These are phyloP conservation scores for Claviceps lovelessii DNA, from an alignment of 2,329 filamentous ascomycete genomes.

Conservation along the genomic window DNA sequence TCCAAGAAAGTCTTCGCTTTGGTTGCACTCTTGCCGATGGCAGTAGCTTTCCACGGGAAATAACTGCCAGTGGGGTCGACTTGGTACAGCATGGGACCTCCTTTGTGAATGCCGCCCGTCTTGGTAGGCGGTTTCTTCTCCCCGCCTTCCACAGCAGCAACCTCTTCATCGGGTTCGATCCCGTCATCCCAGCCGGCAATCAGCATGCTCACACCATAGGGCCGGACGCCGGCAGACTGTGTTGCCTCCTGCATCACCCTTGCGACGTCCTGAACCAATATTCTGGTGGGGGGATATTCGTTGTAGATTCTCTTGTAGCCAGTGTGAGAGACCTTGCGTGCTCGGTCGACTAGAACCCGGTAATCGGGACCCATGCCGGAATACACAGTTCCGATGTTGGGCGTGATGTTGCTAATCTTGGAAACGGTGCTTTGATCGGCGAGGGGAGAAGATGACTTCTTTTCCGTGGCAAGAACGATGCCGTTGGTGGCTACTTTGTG, in stretches of 20 bases:
- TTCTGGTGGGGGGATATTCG: conserved; percentile 97
- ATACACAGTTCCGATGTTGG: conserved; percentile 99
- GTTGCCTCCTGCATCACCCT: conserved; percentile 98
- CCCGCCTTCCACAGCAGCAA: conserved; percentile 41
- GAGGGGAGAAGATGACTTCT: conserved; percentile 96
- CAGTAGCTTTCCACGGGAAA: conserved; percentile 98
- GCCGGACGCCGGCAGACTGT: conserved; percentile 90
- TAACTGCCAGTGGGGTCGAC: conserved; percentile 98
- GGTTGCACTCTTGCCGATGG: conserved; percentile 95
- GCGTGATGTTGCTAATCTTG: conserved; percentile 95
- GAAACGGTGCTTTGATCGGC: conserved; percentile 89
- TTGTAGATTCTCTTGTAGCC: conserved; percentile 99
- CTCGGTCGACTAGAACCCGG: conserved; percentile 91
- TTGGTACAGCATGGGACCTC: conserved; percentile 93
- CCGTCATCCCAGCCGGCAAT: conserved; percentile 98
- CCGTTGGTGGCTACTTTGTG: conserved; percentile 70
- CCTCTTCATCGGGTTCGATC: conserved; percentile 68
- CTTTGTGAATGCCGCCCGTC: conserved; percentile 90
- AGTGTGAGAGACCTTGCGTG: conserved; percentile 94
- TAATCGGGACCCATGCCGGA: conserved; percentile 98
- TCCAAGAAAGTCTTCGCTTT: conserved; percentile 98
- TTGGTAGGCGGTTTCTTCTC: conserved; percentile 69
- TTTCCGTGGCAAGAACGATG: conserved; percentile 96
- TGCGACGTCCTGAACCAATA: conserved; percentile 96
- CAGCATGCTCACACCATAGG: conserved; percentile 89